phyloP scores from a whole-genome alignment of 208 protist genomes.

The Leishmania arabica region DNA sequence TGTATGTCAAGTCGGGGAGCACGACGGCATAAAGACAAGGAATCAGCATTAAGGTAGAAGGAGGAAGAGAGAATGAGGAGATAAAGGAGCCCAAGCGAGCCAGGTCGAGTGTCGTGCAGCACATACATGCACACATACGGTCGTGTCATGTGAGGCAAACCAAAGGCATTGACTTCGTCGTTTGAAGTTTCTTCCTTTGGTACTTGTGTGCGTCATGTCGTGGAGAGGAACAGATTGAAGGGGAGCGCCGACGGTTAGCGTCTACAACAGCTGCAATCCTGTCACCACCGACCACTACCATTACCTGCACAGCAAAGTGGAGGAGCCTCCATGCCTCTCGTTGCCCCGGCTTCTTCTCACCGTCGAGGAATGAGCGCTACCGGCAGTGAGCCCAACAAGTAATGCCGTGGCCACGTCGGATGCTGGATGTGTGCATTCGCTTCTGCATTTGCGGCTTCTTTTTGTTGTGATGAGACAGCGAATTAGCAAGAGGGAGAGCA shows the following conservation, averaged over 20 bases:
- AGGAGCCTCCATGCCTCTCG: background rate
- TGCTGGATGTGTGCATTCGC: background rate
- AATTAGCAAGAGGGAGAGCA: background rate
- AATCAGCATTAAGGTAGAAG: background rate
- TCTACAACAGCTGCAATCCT: background rate
- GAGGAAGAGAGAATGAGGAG: background rate
- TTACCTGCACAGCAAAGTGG: background rate
- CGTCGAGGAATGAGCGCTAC: background rate
- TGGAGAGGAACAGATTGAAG: background rate
- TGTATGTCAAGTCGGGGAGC: background rate
- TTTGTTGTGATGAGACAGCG: background rate
- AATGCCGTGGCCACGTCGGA: too few species aligned
- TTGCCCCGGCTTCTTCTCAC: background rate
- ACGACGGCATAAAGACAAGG: background rate
- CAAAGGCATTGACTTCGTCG: background rate
- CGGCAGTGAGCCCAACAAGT: background rate
- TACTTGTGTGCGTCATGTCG: background rate
- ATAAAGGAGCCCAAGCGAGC: background rate
- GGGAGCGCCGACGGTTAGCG: background rate
- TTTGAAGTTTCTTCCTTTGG: background rate
- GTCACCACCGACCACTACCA: background rate
- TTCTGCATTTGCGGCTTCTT: background rate
- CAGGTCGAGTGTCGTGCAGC: background rate
- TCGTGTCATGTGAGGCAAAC: background rate
- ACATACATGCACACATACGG: background rate